phyloP scores from a whole-genome alignment of 495 filamentous ascomycete genomes.

The Daldinia vernicosa region DNA sequence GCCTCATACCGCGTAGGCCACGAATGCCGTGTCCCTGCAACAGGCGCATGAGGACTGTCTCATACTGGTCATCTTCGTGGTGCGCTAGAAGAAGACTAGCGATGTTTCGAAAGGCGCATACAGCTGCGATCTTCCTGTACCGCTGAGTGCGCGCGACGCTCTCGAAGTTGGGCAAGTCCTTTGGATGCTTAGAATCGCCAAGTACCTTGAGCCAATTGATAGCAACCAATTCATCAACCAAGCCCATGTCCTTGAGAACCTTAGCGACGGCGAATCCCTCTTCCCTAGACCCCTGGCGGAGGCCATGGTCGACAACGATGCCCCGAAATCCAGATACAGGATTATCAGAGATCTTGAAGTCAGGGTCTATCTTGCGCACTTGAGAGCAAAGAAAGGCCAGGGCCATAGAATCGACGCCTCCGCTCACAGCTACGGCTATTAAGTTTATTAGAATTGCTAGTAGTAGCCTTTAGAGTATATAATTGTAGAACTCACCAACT shows the following conservation, averaged over 20 bases:
- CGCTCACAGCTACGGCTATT: slow-evolving; percentile 85
- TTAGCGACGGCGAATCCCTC: slow-evolving; percentile 72
- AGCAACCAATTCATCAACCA: slow-evolving; percentile 22
- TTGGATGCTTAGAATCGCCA: slow-evolving; percentile 41
- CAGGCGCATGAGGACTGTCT: slow-evolving; percentile 84
- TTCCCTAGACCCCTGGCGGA: slow-evolving; percentile 69
- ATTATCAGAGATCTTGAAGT: slow-evolving; percentile 50
- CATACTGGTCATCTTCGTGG: slow-evolving; percentile 85
- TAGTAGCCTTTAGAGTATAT: background rate
- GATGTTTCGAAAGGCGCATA: slow-evolving; percentile 61
- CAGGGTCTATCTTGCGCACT: slow-evolving; percentile 32
- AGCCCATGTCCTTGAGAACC: slow-evolving; percentile 56
- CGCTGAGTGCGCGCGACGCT: slow-evolving; percentile 77
- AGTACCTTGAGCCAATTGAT: slow-evolving; percentile 53
- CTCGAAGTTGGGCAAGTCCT: slow-evolving; percentile 72
- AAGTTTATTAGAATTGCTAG: background rate
- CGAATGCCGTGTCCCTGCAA: slow-evolving; percentile 64
- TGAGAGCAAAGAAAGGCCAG: slow-evolving; percentile 75
- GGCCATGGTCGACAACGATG: slow-evolving; percentile 82
- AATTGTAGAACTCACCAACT: slow-evolving; percentile 47
- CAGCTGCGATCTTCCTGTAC: slow-evolving; percentile 73
- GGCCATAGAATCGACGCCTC: slow-evolving; percentile 96
- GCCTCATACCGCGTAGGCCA: slow-evolving; percentile 76
- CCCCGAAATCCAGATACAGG: slow-evolving; percentile 60
- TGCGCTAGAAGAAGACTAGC: slow-evolving; percentile 76